Evolutionary conservation across 2,329 filamentous ascomycete species (phyloP), one percentile per base, ranked within the genome.

Genomic region (Sporothrix pseudoabietina): DNA sequence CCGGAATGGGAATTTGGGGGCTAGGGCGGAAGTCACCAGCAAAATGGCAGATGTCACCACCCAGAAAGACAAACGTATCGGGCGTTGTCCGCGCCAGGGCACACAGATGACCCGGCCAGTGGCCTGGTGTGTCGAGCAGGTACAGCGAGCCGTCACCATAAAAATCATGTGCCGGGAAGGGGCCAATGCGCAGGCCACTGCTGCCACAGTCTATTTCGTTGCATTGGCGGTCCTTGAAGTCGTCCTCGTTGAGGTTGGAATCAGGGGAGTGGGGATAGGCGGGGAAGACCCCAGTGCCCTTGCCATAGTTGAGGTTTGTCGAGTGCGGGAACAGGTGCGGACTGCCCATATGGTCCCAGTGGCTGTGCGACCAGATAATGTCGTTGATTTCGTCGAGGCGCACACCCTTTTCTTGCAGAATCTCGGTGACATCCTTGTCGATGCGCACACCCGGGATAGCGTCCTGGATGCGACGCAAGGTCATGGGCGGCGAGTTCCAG

Each of bases 1-100:
- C 59, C 3, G 32, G 59, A 19, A 63, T 44, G n/a, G 59, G 59
- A 14, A 41, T 26, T 19, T 63, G 59, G 4, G 30, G 26, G 19
- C 59, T 63, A 4, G 59, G 59, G 22, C 35, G 59, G 32, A 63
- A 63, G 32, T 63, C 35, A 6, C 59, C 59, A 6, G 59, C 35
- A 63, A 63, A 63, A 9, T 63, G 59, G 19, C 59, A 41, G 9
- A 63, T 63, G 9, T 63, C 59, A 19, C 59, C 59, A n/a, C 59
- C 35, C 4, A 63, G 59, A 9, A 63, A 63, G 2, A 41, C 59
- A 41, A 63, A 35, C 5, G 55, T 59, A 16, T 59, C 55, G 55
- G 55, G 59, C 19, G 59, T 44, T 22, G 59, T 63, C 9, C 57
- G 30, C 35, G 30, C 30, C 57, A 61, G 57, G 9, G 59, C 59